phyloP scores from a whole-genome alignment of 345 rosid species.

The Sonneratia alba region DNA sequence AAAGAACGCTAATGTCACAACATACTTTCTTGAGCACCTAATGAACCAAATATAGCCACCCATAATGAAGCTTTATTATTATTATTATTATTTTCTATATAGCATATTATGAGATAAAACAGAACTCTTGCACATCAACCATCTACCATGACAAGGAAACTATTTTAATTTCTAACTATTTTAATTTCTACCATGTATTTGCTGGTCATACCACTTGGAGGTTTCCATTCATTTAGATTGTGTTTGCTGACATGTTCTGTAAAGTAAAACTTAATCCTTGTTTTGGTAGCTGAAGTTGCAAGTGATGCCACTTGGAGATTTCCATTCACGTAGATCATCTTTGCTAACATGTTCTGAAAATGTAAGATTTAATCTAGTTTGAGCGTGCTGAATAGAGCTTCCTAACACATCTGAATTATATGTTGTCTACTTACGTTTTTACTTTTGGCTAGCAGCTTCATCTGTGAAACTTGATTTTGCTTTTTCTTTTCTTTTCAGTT shows the following conservation, averaged over 20 bases:
- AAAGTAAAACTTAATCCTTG: not conserved
- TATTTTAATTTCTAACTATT: not conserved
- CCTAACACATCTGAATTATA: not conserved
- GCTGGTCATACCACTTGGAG: not conserved
- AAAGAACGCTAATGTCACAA: not conserved
- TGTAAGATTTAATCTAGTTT: not conserved
- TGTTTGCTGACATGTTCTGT: not conserved
- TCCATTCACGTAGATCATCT: not conserved
- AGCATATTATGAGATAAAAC: not conserved
- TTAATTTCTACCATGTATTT: not conserved
- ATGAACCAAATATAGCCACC: not conserved
- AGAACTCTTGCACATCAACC: not conserved
- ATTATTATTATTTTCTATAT: not conserved
- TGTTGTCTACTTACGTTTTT: not conserved
- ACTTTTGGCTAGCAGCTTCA: not conserved
- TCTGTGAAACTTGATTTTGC: not conserved
- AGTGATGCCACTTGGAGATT: not conserved
- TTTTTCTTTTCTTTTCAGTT: constrained; percentile 27
- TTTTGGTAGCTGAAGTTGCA: not conserved
- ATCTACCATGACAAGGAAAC: not conserved
- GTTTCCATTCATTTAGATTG: not conserved
- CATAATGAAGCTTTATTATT: not conserved
- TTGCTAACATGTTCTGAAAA: not conserved
- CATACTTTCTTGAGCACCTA: not conserved
- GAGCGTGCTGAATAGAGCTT: not conserved